Conservation (phyloP, 192 early-diverging fungal species). For the Podila epicladia region DNA sequence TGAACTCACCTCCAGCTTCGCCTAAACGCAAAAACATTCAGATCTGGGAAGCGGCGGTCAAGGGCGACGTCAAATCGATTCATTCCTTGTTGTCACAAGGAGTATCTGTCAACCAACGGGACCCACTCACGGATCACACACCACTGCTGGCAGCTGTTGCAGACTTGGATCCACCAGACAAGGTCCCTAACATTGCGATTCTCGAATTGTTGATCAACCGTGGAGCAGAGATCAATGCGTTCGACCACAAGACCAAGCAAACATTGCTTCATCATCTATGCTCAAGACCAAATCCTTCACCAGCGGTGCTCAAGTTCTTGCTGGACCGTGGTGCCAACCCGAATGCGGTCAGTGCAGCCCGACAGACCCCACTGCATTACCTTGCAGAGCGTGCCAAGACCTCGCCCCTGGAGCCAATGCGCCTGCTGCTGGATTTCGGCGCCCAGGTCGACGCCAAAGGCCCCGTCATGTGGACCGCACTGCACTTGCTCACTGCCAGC, state of each 20-base stretch:
- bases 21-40: slow-evolving; percentile 36
- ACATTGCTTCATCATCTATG: slow-evolving; percentile 44
- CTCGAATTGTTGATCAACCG: slow-evolving; percentile 46
- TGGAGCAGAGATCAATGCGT: slow-evolving; percentile 50
- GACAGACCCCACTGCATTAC: slow-evolving; percentile 44
- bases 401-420: slow-evolving; percentile 45
- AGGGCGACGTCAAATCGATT: slow-evolving; percentile 35
- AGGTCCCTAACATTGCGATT: slow-evolving; percentile 26
- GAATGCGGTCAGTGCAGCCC: slow-evolving; percentile 39
- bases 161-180: slow-evolving; percentile 37
- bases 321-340: slow-evolving; percentile 47
- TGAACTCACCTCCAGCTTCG: slow-evolving; percentile 41
- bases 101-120: slow-evolving; percentile 46
- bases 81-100: slow-evolving; percentile 36
- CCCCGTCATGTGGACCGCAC: slow-evolving; percentile 50
- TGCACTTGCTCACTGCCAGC: slow-evolving; percentile 33
- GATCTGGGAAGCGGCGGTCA: slow-evolving; percentile 49
- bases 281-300: slow-evolving; percentile 37
- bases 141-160: slow-evolving; percentile 39
- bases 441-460: slow-evolving; percentile 47
- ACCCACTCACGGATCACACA: slow-evolving; percentile 37
- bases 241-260: slow-evolving; percentile 45
- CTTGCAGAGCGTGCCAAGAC: slow-evolving; percentile 37
- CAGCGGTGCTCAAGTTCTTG: slow-evolving; percentile 42
- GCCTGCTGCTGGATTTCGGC: slow-evolving; percentile 36